Percentiles rank a stretch among this genome's conserved stretches.
phyloP scores from a whole-genome alignment of 2,329 filamentous ascomycete species.

The Sphaerulina vaccinii region DNA sequence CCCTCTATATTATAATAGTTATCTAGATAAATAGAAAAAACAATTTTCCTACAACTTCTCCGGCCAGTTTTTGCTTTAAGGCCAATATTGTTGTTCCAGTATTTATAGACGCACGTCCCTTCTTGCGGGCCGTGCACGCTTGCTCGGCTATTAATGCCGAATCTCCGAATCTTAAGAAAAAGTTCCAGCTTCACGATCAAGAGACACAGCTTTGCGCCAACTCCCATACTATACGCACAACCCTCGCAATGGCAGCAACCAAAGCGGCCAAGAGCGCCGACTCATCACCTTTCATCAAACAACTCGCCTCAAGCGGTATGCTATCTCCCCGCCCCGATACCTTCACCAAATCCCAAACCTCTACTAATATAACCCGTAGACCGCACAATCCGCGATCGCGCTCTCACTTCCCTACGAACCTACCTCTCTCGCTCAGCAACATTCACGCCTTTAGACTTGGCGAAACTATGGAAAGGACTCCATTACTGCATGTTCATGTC shows the following conservation, averaged over 20 bases:
- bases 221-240: neutral
- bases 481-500: constrained; percentile 91
- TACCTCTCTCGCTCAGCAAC: constrained; percentile 67
- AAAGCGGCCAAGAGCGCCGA: constrained; percentile 16
- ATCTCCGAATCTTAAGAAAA: neutral
- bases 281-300: constrained; percentile 66
- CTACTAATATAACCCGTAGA: constrained; percentile 21
- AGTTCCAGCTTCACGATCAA: constrained; percentile 9
- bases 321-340: constrained; percentile 49
- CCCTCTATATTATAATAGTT: neutral
- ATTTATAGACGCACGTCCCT: neutral
- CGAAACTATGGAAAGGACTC: constrained; percentile 92
- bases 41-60: neutral
- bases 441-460: constrained; percentile 67
- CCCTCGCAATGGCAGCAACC: constrained; percentile 21
- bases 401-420: constrained; percentile 70
- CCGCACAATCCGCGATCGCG: constrained; percentile 37
- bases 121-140: neutral
- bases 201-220: constrained; percentile 5
- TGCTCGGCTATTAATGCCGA: neutral
- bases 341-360: neutral
- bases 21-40: neutral
- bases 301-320: constrained; percentile 80
- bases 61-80: too few species aligned
- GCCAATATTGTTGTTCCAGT: too few species aligned